phyloP scores from a whole-genome alignment of 192 early-diverging fungal species.

The Dissophora ornata region DNA sequence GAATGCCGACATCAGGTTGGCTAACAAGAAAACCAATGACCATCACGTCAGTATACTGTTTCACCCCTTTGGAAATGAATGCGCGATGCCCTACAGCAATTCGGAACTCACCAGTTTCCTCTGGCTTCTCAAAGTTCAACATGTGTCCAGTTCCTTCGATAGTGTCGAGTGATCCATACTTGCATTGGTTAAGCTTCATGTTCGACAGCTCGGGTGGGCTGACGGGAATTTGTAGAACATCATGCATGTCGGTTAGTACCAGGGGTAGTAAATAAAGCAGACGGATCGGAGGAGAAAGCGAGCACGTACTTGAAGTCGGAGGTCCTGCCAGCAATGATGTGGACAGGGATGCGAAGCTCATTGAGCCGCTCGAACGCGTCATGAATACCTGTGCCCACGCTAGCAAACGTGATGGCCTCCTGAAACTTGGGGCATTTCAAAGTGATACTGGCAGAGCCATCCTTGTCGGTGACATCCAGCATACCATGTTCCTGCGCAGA shows the following conservation, averaged over 20 bases:
- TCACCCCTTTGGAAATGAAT: too few relatives aligned
- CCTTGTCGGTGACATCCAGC: constrained; percentile 51
- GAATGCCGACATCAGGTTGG: too few relatives aligned
- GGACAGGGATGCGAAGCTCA: constrained; percentile 53
- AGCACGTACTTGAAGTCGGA: constrained; percentile 55
- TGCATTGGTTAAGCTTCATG: constrained; percentile 15
- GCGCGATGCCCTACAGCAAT: not conserved
- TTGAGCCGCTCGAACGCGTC: constrained; percentile 43
- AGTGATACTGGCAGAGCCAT: constrained; percentile 42
- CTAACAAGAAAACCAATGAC: not conserved
- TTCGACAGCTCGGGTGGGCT: constrained; percentile 20
- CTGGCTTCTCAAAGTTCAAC: constrained; percentile 55
- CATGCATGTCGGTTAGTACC: too few relatives aligned
- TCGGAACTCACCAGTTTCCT: constrained; percentile 44
- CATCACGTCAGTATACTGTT: not conserved
- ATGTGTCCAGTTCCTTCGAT: constrained; percentile 55
- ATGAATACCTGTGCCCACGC: constrained; percentile 13
- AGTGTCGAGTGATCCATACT: constrained; percentile 21
- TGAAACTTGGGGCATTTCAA: constrained; percentile 59
- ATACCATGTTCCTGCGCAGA: constrained; percentile 61
- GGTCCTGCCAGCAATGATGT: constrained; percentile 47
- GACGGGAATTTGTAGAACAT: not conserved
- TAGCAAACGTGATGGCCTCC: constrained; percentile 54
- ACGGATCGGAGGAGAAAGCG: too few relatives aligned
- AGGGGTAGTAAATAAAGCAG: not conserved